Percentiles rank a stretch among this genome's conserved stretches.
These are phyloP conservation scores for Aspergillus ochraceus DNA, from an alignment of 2,329 filamentous ascomycete species.

Conservation along the genomic window DNA sequence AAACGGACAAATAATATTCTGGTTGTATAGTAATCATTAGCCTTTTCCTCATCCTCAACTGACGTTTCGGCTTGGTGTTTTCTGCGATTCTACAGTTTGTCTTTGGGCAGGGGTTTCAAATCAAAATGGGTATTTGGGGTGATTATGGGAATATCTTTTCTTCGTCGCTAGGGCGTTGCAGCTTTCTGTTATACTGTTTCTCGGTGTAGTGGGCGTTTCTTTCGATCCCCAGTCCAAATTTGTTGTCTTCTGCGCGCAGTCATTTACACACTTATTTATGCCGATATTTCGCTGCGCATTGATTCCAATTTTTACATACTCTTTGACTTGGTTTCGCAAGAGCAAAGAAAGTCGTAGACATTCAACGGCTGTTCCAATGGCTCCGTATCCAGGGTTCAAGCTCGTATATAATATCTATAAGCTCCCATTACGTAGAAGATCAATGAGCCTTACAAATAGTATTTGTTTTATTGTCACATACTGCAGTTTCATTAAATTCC, in stretches of 20 bases:
- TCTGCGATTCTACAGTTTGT: constrained; percentile 2
- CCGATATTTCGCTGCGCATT: not conserved
- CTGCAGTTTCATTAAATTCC: constrained; percentile 13
- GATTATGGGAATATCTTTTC: constrained; percentile 9
- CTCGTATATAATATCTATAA: no score
- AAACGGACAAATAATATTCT: constrained; percentile 13
- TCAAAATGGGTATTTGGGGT: constrained; percentile 10
- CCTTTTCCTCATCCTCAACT: not conserved
- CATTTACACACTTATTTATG: not conserved
- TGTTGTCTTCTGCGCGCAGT: not conserved
- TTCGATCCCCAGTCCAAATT: not conserved
- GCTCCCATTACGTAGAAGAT: not conserved
- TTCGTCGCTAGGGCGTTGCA: not conserved
- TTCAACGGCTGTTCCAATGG: not conserved
- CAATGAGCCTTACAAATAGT: constrained; percentile 1
- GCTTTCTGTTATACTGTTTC: not conserved
- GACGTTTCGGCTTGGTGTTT: constrained; percentile 11
- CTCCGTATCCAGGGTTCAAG: no score
- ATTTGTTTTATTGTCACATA: constrained; percentile 22
- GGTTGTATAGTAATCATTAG: constrained; percentile 19
- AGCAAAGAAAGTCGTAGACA: no score
- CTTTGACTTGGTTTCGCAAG: not conserved
- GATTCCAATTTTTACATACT: not conserved
- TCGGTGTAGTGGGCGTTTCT: not conserved
- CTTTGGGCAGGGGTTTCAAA: constrained; percentile 1